These are phyloP conservation scores for Solanum pinnatisectum DNA, from an alignment of 257 asterid species.

Conservation along the genomic window DNA sequence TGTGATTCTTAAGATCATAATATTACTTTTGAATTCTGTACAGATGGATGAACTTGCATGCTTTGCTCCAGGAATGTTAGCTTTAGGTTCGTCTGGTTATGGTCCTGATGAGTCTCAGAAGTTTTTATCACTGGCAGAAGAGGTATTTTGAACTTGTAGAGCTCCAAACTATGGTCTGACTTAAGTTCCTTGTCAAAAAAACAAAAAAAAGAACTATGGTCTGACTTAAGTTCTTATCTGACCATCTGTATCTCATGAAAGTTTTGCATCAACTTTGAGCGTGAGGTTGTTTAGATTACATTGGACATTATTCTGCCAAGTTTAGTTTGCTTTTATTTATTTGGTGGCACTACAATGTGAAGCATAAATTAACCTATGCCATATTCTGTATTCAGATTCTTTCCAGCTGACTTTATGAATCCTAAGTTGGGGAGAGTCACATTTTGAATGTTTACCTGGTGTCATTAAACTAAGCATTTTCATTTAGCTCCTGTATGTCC, in stretches of 20 bases:
- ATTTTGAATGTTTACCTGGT: neutral
- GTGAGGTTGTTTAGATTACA: neutral
- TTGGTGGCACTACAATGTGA: neutral
- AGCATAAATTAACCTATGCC: neutral
- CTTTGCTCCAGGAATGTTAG: slow-evolving; percentile 98
- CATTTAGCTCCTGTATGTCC: neutral
- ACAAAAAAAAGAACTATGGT: neutral
- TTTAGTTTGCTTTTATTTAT: neutral
- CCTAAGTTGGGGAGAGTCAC: neutral
- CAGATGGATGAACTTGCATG: slow-evolving; percentile 99
- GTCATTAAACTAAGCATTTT: neutral
- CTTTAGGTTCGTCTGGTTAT: slow-evolving; percentile 85
- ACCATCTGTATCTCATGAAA: neutral
- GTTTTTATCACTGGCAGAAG: slow-evolving; percentile 77
- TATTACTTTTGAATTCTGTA: slow-evolving; percentile 14
- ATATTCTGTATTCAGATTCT: neutral
- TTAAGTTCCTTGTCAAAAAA: neutral
- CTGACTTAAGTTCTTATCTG: neutral
- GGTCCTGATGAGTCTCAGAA: slow-evolving; percentile 73
- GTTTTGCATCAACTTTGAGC: neutral
- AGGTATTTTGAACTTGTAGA: slow-evolving; percentile 33
- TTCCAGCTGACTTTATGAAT: neutral
- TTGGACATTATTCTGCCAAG: neutral
- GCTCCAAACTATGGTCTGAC: neutral
- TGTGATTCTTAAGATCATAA: neutral